phyloP scores from a whole-genome alignment of 2,329 filamentous ascomycete genomes.

The Dactylellina leptospora region DNA sequence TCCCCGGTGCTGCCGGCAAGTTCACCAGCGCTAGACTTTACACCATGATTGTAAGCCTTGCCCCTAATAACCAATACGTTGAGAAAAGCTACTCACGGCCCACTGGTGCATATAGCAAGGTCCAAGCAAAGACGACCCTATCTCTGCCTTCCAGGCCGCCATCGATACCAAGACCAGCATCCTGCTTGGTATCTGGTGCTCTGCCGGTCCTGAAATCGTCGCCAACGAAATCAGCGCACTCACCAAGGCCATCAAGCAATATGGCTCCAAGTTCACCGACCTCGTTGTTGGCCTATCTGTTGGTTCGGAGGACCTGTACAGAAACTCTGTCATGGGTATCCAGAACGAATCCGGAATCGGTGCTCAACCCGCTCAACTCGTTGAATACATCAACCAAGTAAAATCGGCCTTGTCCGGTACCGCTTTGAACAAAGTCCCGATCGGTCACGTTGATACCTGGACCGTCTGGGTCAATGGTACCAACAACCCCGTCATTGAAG shows the following conservation, averaged over 20 bases:
- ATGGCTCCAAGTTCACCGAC: slow-evolving; percentile 72
- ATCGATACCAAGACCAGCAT: slow-evolving; percentile 80
- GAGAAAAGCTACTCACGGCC: neutral
- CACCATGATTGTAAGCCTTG: slow-evolving; percentile 70
- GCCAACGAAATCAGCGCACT: slow-evolving; percentile 79
- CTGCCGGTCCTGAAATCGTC: slow-evolving; percentile 71
- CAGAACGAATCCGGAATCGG: slow-evolving; percentile 71
- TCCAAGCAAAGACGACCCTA: slow-evolving; percentile 65
- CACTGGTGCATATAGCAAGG: slow-evolving; percentile 64
- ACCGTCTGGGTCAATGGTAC: slow-evolving; percentile 77
- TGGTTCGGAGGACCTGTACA: slow-evolving; percentile 87
- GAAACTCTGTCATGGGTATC: slow-evolving; percentile 75
- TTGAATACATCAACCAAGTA: slow-evolving; percentile 75
- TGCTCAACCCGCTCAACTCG: slow-evolving; percentile 69
- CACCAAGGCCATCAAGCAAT: slow-evolving; percentile 72
- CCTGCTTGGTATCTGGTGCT: slow-evolving; percentile 85
- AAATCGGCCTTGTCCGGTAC: slow-evolving; percentile 72
- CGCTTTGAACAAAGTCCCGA: slow-evolving; percentile 66
- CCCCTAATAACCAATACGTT: neutral
- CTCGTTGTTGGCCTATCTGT: slow-evolving; percentile 84
- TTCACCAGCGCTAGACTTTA: slow-evolving; percentile 78
- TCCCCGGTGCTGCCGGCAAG: slow-evolving; percentile 69
- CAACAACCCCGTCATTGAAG: slow-evolving; percentile 75
- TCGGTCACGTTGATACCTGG: slow-evolving; percentile 93
- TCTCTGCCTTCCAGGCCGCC: slow-evolving; percentile 80